These are phyloP conservation scores for Tetrahymena thermophila DNA, from an alignment of 73 alveolate species.

Conservation along the genomic window DNA sequence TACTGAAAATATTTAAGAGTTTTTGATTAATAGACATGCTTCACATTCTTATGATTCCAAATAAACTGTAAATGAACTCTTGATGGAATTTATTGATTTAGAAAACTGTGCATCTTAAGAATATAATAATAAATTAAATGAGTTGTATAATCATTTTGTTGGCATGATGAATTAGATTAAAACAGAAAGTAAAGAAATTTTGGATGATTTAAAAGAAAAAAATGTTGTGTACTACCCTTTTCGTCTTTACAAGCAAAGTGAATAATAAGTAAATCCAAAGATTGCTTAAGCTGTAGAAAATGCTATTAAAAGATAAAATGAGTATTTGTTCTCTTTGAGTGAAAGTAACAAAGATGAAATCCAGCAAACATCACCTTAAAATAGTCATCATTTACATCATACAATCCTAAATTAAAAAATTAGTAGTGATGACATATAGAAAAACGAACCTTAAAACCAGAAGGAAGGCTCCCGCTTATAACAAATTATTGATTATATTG, in stretches of 20 bases:
- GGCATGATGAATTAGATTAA: background rate
- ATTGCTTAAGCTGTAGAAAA: background rate
- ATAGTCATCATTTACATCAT: background rate
- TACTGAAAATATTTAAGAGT: background rate
- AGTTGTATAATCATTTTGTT: background rate
- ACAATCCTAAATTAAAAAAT: background rate
- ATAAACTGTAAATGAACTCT: background rate
- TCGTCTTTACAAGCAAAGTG: background rate
- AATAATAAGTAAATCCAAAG: background rate
- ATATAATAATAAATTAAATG: background rate
- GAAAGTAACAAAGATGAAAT: background rate
- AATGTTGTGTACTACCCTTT: background rate
- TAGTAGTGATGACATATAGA: background rate
- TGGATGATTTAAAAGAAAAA: background rate
- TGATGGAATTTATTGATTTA: background rate
- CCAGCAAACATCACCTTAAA: background rate
- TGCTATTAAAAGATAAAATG: background rate
- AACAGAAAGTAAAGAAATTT: background rate
- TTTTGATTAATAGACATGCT: background rate
- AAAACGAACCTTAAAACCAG: background rate
- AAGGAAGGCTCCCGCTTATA: background rate
- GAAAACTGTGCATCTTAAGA: background rate
- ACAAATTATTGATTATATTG: background rate
- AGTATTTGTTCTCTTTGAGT: background rate
- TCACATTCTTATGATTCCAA: background rate